Evolutionary conservation across 108 stramenopile species (phyloP).

Genomic region (Skeletonema menzelii): DNA sequence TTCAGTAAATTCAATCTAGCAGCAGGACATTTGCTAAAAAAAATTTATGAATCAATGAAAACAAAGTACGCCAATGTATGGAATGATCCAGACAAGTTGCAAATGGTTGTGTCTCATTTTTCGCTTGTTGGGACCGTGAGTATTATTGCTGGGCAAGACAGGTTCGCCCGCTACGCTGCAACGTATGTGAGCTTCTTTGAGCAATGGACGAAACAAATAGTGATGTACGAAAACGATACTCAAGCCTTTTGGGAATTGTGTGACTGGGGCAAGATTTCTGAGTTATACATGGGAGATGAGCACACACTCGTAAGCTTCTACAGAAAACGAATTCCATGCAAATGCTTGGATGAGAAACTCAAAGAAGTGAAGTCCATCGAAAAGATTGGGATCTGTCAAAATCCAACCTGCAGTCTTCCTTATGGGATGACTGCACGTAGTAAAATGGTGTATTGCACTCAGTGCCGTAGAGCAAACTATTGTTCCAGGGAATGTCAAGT

Average conservation of each 20-base stretch:
- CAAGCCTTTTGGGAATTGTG: neutral
- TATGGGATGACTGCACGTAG: neutral
- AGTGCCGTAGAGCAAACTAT: neutral
- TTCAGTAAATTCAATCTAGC: too few relatives aligned
- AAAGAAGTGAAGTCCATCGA: neutral
- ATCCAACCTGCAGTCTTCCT: neutral
- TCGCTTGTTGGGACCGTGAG: too few relatives aligned
- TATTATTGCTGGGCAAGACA: too few relatives aligned
- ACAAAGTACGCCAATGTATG: neutral
- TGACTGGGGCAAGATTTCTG: neutral
- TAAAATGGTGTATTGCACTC: neutral
- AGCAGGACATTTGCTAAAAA: too few relatives aligned
- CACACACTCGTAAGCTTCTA: neutral
- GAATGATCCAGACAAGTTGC: neutral
- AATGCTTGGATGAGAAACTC: neutral
- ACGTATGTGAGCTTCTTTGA: neutral
- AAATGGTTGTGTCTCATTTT: neutral
- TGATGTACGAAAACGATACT: neutral
- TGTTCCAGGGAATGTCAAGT: neutral
- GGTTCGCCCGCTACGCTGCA: neutral
- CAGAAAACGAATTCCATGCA: too few relatives aligned
- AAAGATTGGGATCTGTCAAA: neutral
- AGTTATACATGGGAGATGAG: neutral
- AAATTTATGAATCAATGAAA: neutral
- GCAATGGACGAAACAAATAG: neutral